A percentile compares a stretch with the other conserved stretches of the same genome.
These are phyloP conservation scores for Saururus chinensis DNA, from an alignment of 164 flowering plant genomes.

Conservation along the genomic window DNA sequence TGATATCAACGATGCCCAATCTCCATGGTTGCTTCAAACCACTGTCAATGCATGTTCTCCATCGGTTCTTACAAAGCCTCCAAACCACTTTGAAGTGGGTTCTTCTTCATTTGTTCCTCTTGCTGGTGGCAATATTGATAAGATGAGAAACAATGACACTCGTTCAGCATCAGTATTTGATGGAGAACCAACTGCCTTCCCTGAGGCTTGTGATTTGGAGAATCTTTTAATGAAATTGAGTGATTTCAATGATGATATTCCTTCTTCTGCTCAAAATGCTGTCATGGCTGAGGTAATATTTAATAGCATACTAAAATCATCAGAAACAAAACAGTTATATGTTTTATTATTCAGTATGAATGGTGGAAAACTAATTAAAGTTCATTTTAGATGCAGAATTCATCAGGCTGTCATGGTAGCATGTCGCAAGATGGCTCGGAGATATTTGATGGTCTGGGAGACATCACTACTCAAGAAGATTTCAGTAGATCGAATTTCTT, in stretches of 20 bases:
- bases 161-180: constrained; percentile 1
- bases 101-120: background rate
- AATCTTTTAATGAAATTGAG: background rate
- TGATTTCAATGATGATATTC: constrained; percentile 5
- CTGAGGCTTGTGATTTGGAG: constrained; percentile 2
- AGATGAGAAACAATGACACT: background rate
- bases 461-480: constrained; percentile 10
- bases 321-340: background rate
- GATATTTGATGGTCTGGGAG: constrained; percentile 22
- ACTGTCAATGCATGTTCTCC: constrained; percentile 2
- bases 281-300: background rate
- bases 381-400: background rate
- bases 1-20: constrained; percentile 3
- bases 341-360: background rate
- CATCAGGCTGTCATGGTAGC: background rate
- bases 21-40: background rate
- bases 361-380: background rate
- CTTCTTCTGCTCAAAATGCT: background rate
- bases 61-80: background rate
- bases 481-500: background rate
- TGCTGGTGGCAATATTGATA: background rate
- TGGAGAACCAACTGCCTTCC: background rate
- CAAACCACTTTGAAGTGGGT: background rate
- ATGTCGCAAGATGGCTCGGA: constrained; percentile 9
- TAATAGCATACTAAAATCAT: too few species aligned